Base-by-base conservation (phyloP, 208 protist species). In the Acanthamoeba healyi region DNA sequence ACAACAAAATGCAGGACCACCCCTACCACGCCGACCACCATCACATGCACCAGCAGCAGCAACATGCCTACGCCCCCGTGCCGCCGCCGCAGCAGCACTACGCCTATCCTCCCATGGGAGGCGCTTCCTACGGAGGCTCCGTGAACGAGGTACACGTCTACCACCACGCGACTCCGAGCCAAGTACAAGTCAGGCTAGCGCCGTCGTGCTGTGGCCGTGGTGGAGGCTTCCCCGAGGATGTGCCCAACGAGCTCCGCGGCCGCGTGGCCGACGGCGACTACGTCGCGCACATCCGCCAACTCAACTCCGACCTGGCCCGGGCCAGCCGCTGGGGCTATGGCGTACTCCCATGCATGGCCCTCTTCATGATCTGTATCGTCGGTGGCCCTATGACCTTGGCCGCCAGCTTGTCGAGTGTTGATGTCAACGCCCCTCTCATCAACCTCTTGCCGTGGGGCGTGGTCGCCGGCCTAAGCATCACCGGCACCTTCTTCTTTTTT, bases 261-360 rank as follows among this genome's bases (percentile, higher is more conserved):
- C 63, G 63, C 9, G 63, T 72, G 63, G 2, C 63, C 29, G 63
- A 72, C 63, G 63, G 29, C n/a, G 63, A 72, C 63, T 72, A 72
- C 63, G 63, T 72, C 1, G 63, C 63, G 26, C 63, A 72, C 63
- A 36, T 72, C 17, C 63, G 63, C 17, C 2, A n/a, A 17, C 63
- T 72, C 63, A 72, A 72, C 63, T 1, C 5, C 63, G 63, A 72
- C 63, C 63, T 72, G n/a, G 29, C 29, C 7, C 12, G 5, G 9
- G 63, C 63, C 26, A n/a, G 12, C 1, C 63, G 63, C 17, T 72
- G 63, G 63, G 7, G 10, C 29, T 72, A n/a, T 12, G 63, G 63
- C 63, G 34, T 36, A 9, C 24, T 72, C 24, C n/a, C 19, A 9
- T 29, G 63, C 63, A 4, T 72, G n/a, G n/a, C n/a, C n/a, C n/a